phyloP scores from a whole-genome alignment of 495 filamentous ascomycete species.

The Talaromyces wortmannii region DNA sequence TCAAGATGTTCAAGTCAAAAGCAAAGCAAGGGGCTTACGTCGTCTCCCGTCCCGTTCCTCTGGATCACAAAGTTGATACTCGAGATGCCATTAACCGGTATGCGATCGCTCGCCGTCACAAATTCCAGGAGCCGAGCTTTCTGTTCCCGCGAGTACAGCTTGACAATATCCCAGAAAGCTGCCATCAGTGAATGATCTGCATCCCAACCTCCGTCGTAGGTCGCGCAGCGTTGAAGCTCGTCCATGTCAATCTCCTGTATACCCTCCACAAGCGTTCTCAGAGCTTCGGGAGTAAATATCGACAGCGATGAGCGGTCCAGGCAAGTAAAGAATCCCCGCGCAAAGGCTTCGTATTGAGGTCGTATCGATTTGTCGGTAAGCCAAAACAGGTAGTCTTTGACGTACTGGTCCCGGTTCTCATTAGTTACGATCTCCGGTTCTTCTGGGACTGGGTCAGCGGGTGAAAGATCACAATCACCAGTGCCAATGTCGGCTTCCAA shows the following conservation, averaged over 20 bases:
- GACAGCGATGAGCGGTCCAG: conserved; percentile 61
- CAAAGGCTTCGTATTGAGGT: conserved; percentile 75
- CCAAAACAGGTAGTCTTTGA: conserved; percentile 84
- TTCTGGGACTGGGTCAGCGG: conserved; percentile 3
- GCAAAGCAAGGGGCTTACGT: conserved; percentile 21
- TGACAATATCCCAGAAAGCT: conserved; percentile 80
- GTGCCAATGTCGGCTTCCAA: too few relatives aligned
- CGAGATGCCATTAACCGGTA: conserved; percentile 76
- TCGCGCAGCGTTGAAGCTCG: conserved; percentile 58
- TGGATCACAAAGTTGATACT: conserved; percentile 79
- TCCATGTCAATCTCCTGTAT: conserved; percentile 67
- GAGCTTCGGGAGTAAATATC: conserved; percentile 60
- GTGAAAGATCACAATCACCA: too few relatives aligned
- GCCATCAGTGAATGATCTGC: conserved; percentile 57
- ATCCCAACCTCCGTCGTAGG: conserved; percentile 75
- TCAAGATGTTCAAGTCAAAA: conserved; percentile 4
- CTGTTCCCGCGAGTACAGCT: conserved; percentile 51
- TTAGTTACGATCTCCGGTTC: conserved; percentile 57
- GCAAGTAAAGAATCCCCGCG: conserved; percentile 71
- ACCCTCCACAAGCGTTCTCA: conserved; percentile 79
- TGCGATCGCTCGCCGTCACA: conserved; percentile 84
- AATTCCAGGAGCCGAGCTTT: conserved; percentile 81
- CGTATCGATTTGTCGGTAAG: conserved; percentile 71
- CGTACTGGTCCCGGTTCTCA: conserved; percentile 67
- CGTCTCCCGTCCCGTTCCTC: conserved; percentile 63